Base-by-base conservation (phyloP, 2,329 filamentous ascomycete species). In the Fusarium protoensiforme region DNA sequence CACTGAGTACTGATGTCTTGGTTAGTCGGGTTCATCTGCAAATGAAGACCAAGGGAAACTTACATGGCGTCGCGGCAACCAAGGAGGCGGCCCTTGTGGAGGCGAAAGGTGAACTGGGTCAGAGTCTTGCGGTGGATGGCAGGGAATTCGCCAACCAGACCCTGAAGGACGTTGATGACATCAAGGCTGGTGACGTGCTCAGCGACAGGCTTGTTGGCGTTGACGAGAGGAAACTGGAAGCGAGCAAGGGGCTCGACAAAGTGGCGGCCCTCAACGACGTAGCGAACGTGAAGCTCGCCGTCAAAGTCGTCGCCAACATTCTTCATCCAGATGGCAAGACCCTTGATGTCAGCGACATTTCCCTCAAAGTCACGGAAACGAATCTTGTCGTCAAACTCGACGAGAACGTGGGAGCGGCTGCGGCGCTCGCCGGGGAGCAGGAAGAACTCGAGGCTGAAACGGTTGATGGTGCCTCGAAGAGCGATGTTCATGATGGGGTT, bases 321-420 rank as follows among this genome's bases (percentile, higher is more conserved):
- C 16, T 51, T 56, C 62, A 73, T 73, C 66, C 69, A 73, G 29
- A 73, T 53, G 2, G 59, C 69, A 5, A 69, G 29, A 2, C 59
- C 66, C 20, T 36, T 27, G 0, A 73, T 67, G 2, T 29, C 24
- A 27, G 24, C 16, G 2, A 51, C 46, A 4, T 29, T n/a, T 7
- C 46, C 46, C 27, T 51, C 24, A 0, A 16, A 31, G 27, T 51
- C 46, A n/a, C 46, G 46, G 46, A 51, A 51, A 2, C 24, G 24
- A 20, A 51, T 51, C 27, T 51, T 51, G 5, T 51, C 46, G 29
- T 51, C 46, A 20, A 51, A 7, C 27, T 51, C 46, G 6, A 51
- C 46, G 9, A 51, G 16, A 9, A 51, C 10, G 46, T 51, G 46
- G 18, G 24, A 29, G 18, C 46, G 46, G 46, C 46, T 51, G 27